Evolutionary conservation across 1,139 yeast species (phyloP), one percentile per base, ranked within the genome.

Genomic region (Nakaseomyces glabratus): DNA sequence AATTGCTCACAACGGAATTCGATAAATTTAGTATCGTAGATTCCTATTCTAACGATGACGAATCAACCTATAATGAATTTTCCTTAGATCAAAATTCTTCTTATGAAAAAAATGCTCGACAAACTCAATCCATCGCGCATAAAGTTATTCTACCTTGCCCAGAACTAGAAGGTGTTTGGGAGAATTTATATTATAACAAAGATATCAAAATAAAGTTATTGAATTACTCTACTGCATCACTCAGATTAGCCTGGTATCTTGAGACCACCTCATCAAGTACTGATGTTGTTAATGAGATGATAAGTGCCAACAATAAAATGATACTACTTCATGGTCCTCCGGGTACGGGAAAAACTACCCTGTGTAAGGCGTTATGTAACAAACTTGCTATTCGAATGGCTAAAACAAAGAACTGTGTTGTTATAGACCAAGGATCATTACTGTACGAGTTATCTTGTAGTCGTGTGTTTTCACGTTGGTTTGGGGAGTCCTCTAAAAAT

Each of bases 331-430:
- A 62, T 35, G 75, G 74, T 0, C 71, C 73, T 6, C 73, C 75
- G 1, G 75, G 75, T 2, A 66, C 72, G 9, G 74, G 76, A 5
- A 70, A 70, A 47, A 67, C 74, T 1, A 63, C 72, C 1, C 44
- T 69, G 24, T 69, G 72, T 20, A 66, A 59, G 37, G 65, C 72
- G 0, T 26, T 62, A 6, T 52, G 63, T 24, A 66, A 62, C 31
- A 60, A 60, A 41, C 31, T 61, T 9, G 14, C 33, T 7, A 31
- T 31, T n/a, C 25, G 33, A 11, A 14, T 26, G 17, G 30, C 15
- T n/a, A 16, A 21, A 23, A 11, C 28, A 24, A 7, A 31, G 35
- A 11, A 24, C 35, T 23, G 49, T 13, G 12, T 1, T 16, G 19
- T 15, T 44, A 47, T 20, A 53, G 49, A 4, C 30, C 30, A n/a